These are phyloP conservation scores for Iodosphaeria phyllophila DNA, from an alignment of 2,329 filamentous ascomycete genomes.

Conservation along the genomic window DNA sequence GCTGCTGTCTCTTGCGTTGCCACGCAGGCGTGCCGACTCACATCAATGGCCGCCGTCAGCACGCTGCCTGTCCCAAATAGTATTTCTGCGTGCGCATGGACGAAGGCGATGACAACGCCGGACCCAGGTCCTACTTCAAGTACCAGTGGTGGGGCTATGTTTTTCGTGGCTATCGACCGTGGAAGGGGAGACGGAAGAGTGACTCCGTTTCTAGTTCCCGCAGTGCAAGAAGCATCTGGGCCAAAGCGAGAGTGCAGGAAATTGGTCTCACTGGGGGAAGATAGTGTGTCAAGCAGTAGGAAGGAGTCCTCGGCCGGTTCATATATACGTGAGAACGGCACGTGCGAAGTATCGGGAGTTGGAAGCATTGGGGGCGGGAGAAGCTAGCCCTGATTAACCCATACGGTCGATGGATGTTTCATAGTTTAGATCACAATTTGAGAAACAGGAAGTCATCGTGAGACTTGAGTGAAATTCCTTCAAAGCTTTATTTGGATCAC, in stretches of 20 bases:
- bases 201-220: conserved; percentile 3
- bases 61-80: conserved; percentile 59
- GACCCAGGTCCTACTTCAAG: conserved; percentile 84
- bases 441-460: too few relatives aligned
- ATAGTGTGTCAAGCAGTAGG: conserved; percentile 80
- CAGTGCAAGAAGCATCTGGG: conserved; percentile 3
- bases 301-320: conserved; percentile 95
- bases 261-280: conserved; percentile 43
- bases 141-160: conserved; percentile 45
- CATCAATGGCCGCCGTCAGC: conserved; percentile 61
- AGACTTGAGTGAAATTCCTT: too few relatives aligned
- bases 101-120: conserved; percentile 81
- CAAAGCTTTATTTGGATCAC: too few relatives aligned
- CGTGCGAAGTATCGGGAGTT: conserved; percentile 83
- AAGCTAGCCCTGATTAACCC: too few relatives aligned
- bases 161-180: too few relatives aligned
- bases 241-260: conserved; percentile 51
- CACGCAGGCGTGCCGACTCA: conserved; percentile 67
- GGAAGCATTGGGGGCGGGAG: conserved; percentile 51
- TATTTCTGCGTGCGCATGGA: conserved; percentile 50
- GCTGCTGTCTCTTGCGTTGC: conserved; percentile 54
- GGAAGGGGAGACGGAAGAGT: conserved; percentile 14
- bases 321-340: conserved; percentile 76
- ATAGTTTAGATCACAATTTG: too few relatives aligned
- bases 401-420: too few relatives aligned